Conservation (phyloP, 129 eudicot genomes). For the Kitagawia praeruptora region DNA sequence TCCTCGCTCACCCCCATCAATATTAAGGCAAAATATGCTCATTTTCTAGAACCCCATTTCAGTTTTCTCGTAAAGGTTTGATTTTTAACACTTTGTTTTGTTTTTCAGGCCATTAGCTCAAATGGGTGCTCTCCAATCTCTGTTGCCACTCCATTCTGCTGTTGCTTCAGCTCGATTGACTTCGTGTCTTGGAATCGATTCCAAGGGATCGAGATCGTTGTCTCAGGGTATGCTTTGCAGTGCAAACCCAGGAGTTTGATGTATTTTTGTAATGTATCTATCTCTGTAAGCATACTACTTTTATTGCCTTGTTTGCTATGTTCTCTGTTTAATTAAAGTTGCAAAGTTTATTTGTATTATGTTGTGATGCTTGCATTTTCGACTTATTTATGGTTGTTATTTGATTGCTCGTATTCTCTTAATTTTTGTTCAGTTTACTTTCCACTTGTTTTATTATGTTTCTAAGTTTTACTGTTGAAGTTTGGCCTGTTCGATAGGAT, state of each 20-base stretch:
- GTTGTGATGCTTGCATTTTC: neutral
- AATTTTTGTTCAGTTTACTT: neutral
- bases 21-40: slow-evolving; percentile 12
- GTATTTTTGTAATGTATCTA: slow-evolving; percentile 20
- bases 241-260: slow-evolving; percentile 74
- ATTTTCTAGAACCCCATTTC: neutral
- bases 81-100: slow-evolving; percentile 1
- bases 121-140: slow-evolving; percentile 39
- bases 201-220: slow-evolving; percentile 50
- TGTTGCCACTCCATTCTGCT: slow-evolving; percentile 50
- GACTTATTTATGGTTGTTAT: neutral
- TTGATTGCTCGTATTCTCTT: neutral
- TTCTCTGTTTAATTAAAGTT: neutral
- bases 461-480: neutral
- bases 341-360: neutral
- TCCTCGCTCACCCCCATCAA: slow-evolving; percentile 9
- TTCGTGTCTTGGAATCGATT: slow-evolving; percentile 48
- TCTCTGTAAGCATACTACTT: slow-evolving; percentile 41
- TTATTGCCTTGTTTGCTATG: neutral
- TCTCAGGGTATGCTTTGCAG: slow-evolving; percentile 75
- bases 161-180: slow-evolving; percentile 55
- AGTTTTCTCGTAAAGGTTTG: slow-evolving; percentile 1
- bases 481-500: neutral
- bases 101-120: slow-evolving; percentile 41
- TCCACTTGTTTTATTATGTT: neutral